phyloP scores from a whole-genome alignment of 192 early-diverging fungal genomes.

The Dissophora globulifera region DNA sequence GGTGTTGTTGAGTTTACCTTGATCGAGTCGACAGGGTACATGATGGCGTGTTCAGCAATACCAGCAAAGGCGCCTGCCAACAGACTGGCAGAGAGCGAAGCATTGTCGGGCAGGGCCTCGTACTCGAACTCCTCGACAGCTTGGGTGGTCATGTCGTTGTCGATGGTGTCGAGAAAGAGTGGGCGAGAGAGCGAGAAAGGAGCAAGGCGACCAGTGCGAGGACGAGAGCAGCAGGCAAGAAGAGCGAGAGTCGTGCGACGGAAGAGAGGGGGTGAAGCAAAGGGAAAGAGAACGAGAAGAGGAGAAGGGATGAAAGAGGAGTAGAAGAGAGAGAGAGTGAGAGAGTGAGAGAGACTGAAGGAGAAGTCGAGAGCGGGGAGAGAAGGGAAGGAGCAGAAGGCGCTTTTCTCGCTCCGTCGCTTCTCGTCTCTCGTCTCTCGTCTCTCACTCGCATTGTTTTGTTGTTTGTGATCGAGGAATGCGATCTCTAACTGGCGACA shows the following conservation, averaged over 20 bases:
- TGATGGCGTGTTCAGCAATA: constrained; percentile 95
- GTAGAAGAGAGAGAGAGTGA: no score
- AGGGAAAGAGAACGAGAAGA: no score
- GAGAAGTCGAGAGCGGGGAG: neutral
- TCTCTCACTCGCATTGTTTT: no score
- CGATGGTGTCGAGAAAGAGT: neutral
- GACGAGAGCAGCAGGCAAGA: neutral
- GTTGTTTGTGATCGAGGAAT: no score
- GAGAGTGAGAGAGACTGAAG: neutral
- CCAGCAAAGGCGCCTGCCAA: constrained; percentile 96
- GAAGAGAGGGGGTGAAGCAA: no score
- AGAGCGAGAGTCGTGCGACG: no score
- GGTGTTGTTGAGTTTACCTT: constrained; percentile 69
- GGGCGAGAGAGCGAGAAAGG: constrained; percentile 1
- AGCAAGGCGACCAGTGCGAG: neutral
- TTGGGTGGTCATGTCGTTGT: constrained; percentile 19
- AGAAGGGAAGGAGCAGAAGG: neutral
- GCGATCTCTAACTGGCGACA: no score
- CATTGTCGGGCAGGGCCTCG: constrained; percentile 88
- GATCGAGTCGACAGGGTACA: constrained; percentile 94
- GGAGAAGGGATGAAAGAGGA: no score
- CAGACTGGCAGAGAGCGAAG: constrained; percentile 83
- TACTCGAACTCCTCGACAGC: constrained; percentile 81
- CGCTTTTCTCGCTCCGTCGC: no score
- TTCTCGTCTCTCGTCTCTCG: no score